A percentile compares a stretch with the other conserved stretches of the same genome.
phyloP scores from a whole-genome alignment of 2,329 filamentous ascomycete genomes.

The Nigrospora oryzae region DNA sequence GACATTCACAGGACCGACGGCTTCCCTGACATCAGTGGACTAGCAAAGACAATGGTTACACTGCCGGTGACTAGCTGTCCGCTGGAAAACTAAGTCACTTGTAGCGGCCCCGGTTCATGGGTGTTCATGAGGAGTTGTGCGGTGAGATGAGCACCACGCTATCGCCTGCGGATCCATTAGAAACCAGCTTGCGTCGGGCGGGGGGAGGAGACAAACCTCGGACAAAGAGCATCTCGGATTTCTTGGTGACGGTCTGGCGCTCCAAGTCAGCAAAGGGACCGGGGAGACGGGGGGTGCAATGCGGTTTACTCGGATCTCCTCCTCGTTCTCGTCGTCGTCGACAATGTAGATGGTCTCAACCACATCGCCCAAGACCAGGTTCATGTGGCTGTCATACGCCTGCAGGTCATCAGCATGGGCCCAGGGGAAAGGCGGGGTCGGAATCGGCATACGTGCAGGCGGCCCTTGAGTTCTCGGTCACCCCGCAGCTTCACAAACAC shows the following conservation, averaged over 20 bases:
- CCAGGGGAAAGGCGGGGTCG: not conserved
- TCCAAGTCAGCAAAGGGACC: constrained; percentile 1
- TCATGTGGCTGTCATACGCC: constrained; percentile 99
- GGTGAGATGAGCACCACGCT: constrained; percentile 54
- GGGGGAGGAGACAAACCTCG: constrained; percentile 56
- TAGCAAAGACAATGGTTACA: too few relatives aligned
- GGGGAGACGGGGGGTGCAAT: not conserved
- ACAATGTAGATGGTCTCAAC: constrained; percentile 95
- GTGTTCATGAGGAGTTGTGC: constrained; percentile 6
- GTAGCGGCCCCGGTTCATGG: not conserved
- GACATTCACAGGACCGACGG: too few relatives aligned
- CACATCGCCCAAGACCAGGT: constrained; percentile 89
- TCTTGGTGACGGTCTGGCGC: constrained; percentile 79
- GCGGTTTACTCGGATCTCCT: constrained; percentile 59
- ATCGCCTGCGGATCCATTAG: constrained; percentile 42
- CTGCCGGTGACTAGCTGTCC: too few relatives aligned
- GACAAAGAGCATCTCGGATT: constrained; percentile 98
- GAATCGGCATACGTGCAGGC: constrained; percentile 67
- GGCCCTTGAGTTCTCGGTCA: constrained; percentile 89
- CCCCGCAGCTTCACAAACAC: constrained; percentile 96
- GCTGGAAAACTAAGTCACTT: too few relatives aligned
- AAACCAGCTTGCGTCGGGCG: constrained; percentile 11
- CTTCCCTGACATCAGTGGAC: too few relatives aligned
- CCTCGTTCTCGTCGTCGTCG: constrained; percentile 78
- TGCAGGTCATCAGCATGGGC: constrained; percentile 26